These are phyloP conservation scores for Selaginella moellendorffii DNA, from an alignment of 75 land plant genomes.

Conservation along the genomic window DNA sequence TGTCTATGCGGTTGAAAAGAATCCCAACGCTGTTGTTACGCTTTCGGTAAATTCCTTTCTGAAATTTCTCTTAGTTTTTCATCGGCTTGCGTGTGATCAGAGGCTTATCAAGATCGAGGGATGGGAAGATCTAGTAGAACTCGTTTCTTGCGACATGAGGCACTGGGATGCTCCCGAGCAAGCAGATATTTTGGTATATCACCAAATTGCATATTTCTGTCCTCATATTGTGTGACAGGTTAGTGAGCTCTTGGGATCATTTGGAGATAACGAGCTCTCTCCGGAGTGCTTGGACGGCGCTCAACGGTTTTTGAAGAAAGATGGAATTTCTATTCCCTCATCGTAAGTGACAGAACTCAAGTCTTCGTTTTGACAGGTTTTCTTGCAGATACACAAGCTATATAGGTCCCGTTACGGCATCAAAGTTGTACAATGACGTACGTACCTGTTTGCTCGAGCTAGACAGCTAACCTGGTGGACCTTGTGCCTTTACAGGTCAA, in stretches of 20 bases:
- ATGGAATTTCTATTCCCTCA: conserved; percentile 93
- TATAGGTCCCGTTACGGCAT: conserved; percentile 80
- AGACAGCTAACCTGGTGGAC: background rate
- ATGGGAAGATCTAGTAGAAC: conserved; percentile 71
- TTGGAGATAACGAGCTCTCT: conserved; percentile 98
- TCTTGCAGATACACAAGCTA: conserved; percentile 83
- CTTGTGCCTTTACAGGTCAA: conserved; percentile 42
- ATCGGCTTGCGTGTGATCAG: conserved; percentile 19
- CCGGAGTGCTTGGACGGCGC: conserved; percentile 99
- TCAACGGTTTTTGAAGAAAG: conserved; percentile 72
- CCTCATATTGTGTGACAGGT: conserved; percentile 35
- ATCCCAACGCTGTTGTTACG: conserved; percentile 97
- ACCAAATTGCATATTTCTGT: background rate
- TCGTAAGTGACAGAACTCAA: conserved; percentile 32
- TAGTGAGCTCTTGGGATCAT: conserved; percentile 92
- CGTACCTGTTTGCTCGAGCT: conserved; percentile 3
- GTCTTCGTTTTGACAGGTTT: background rate
- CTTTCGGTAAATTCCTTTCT: conserved; percentile 50
- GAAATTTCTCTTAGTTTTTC: background rate
- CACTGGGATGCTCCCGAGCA: conserved; percentile 91
- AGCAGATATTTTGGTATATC: conserved; percentile 59
- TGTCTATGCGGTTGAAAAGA: conserved; percentile 97
- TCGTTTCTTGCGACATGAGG: conserved; percentile 93
- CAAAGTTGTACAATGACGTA: conserved; percentile 90
- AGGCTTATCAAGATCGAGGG: conserved; percentile 75